Evolutionary conservation across 2,329 filamentous ascomycete species (phyloP), one percentile per base, ranked within the genome.

Genomic region (Aspergillus flavus): DNA sequence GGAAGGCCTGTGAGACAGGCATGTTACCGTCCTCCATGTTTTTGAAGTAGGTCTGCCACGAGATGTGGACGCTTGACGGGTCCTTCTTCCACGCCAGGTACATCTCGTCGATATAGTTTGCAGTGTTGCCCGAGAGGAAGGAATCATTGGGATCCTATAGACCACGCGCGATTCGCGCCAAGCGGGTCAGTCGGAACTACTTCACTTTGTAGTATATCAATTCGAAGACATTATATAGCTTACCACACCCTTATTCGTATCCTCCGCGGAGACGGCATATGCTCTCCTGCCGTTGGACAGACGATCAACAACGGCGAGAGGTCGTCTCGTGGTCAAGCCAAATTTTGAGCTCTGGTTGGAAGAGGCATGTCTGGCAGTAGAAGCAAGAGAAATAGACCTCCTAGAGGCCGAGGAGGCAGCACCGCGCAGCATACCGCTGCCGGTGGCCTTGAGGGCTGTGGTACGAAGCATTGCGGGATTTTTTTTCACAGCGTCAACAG

Each of bases 31-130:
- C 91, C 85, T 99, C 95, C 91, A 99, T 97, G 83, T 99, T 99
- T 83, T 90, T 92, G 87, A 99, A 99, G 87, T 99, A 99, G 77
- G 96, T 90, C 83, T 97, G 94, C 95, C 95, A 99, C 79, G 95
- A 99, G 73, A 97, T 86, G 81, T 99, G 95, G 64, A 99, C 95
- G 76, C 92, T 97, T 73, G 89, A 87, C 58, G 95, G 94, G 73
- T 99, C 93, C 68, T 91, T 85, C 82, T 94, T 97, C 95, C 95
- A 99, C 78, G 94, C 89, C 84, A 97, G 85, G 82, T 99, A 99
- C 95, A 99, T 99, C 85, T 97, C 95, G 80, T 99, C 95, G 78
- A 99, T 93, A 83, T 99, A 99, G 84, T 96, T 97, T 81, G 95
- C 95, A 65, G 94, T 95, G 84, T 92, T 98, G 71, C 95, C 95